Evolutionary conservation across 495 filamentous ascomycete species (phyloP).

Genomic region (Penicillium egyptiacum): DNA sequence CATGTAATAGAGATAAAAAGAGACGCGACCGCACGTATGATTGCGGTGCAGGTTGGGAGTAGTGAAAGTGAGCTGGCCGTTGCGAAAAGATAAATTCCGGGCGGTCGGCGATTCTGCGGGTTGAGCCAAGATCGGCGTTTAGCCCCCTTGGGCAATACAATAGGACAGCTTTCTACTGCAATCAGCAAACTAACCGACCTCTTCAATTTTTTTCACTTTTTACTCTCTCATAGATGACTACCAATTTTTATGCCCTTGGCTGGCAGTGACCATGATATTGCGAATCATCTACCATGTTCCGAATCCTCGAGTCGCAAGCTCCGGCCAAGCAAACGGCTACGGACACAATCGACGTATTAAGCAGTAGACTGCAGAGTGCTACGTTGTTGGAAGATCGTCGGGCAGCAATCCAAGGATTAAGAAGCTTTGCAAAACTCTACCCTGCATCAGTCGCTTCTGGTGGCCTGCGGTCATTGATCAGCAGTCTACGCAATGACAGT

Average conservation of each 20-base stretch:
- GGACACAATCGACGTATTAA: slow-evolving; percentile 87
- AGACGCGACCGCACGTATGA: slow-evolving; percentile 19
- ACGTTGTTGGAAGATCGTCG: slow-evolving; percentile 92
- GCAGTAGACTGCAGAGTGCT: slow-evolving; percentile 78
- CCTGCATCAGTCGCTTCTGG: slow-evolving; percentile 96
- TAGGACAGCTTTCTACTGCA: slow-evolving; percentile 29
- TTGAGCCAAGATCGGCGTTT: slow-evolving; percentile 21
- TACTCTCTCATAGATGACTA: slow-evolving; percentile 32
- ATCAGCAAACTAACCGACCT: slow-evolving; percentile 14
- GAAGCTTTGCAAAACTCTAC: slow-evolving; percentile 94
- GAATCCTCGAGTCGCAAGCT: slow-evolving; percentile 78
- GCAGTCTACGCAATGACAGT: slow-evolving; percentile 77
- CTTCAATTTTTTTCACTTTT: slow-evolving; percentile 9
- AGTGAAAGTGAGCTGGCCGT: slow-evolving; percentile 21
- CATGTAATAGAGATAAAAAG: not conserved
- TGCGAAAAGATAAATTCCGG: slow-evolving; percentile 24
- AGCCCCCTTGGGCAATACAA: slow-evolving; percentile 22
- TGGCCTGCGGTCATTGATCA: slow-evolving; percentile 81
- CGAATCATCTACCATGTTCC: slow-evolving; percentile 65
- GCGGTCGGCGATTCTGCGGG: slow-evolving; percentile 28
- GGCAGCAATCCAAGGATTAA: slow-evolving; percentile 85
- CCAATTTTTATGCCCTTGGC: slow-evolving; percentile 29
- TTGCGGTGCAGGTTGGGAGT: slow-evolving; percentile 19
- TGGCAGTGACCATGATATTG: slow-evolving; percentile 50
- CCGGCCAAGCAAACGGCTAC: slow-evolving; percentile 95